A percentile compares a stretch with the other conserved stretches of the same genome.
These are phyloP conservation scores for Syzygium aqueum DNA, from an alignment of 345 rosid genomes.

Conservation along the genomic window DNA sequence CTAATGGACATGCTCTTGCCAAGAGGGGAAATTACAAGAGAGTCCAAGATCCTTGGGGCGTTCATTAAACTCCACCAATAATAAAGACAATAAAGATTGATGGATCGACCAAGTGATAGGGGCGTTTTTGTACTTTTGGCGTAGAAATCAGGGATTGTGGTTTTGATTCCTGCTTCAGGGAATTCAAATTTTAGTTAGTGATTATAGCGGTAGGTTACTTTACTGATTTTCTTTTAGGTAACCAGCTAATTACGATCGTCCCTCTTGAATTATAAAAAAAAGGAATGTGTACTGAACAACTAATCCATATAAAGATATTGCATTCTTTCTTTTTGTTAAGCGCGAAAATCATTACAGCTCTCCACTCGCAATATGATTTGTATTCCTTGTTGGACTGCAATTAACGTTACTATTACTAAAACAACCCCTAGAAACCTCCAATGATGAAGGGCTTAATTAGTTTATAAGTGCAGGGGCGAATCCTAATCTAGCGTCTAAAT, in stretches of 20 bases:
- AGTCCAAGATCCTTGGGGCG: background rate
- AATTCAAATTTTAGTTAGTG: background rate
- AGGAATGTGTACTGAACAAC: background rate
- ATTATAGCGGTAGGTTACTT: background rate
- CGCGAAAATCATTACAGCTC: background rate
- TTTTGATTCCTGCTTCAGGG: background rate
- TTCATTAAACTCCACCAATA: background rate
- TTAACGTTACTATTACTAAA: background rate
- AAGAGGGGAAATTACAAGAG: background rate
- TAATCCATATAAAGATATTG: background rate
- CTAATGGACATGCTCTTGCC: background rate
- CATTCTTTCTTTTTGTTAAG: background rate
- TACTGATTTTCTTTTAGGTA: background rate
- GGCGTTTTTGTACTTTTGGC: background rate
- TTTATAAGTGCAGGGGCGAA: background rate
- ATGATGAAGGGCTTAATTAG: background rate
- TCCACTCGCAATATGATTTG: background rate
- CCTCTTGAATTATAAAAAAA: background rate
- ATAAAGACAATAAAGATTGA: background rate
- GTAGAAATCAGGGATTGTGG: background rate
- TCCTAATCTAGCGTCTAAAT: background rate
- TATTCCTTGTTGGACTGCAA: background rate
- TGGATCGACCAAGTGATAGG: background rate
- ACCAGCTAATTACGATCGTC: background rate
- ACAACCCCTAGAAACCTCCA: background rate